Evolutionary conservation across 192 early-diverging fungal genomes (phyloP).

Genomic region (Mortierella claussenii): DNA sequence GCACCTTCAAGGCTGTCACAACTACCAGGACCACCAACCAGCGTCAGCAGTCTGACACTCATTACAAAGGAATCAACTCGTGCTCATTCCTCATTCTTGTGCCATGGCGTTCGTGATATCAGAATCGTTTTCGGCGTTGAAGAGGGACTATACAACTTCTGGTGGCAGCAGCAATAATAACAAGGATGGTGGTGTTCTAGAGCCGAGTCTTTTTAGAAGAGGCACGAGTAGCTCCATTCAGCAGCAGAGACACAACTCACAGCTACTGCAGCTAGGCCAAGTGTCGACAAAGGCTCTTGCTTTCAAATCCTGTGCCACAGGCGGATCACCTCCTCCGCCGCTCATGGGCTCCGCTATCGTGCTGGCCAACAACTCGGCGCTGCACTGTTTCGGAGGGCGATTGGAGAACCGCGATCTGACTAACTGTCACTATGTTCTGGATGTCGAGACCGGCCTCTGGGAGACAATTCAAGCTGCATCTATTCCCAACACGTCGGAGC

Average conservation of each 20-base stretch:
- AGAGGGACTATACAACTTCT: too few relatives aligned
- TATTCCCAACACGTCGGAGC: background rate
- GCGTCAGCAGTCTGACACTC: too few relatives aligned
- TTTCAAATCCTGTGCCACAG: conserved; percentile 31
- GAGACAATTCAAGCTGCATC: conserved; percentile 14
- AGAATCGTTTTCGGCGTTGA: too few relatives aligned
- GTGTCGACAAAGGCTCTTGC: conserved; percentile 44
- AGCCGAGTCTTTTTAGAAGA: background rate
- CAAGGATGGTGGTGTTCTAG: background rate
- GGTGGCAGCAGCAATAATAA: background rate
- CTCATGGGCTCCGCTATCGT: conserved; percentile 45
- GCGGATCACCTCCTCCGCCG: conserved; percentile 33
- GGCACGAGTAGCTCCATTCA: background rate
- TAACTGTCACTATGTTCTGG: conserved; percentile 42
- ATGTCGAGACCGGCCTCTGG: conserved; percentile 40
- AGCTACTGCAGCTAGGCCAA: background rate
- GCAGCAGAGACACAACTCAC: background rate
- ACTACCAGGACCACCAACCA: too few relatives aligned
- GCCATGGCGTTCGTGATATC: too few relatives aligned
- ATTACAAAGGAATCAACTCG: too few relatives aligned
- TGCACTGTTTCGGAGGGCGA: conserved; percentile 42
- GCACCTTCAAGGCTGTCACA: too few relatives aligned
- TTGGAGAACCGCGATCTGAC: conserved; percentile 37
- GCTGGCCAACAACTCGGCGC: conserved; percentile 26
- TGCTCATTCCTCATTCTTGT: too few relatives aligned